These are phyloP conservation scores for Xylariaceae sp. DNA, from an alignment of 2,329 filamentous ascomycete species.

Conservation along the genomic window DNA sequence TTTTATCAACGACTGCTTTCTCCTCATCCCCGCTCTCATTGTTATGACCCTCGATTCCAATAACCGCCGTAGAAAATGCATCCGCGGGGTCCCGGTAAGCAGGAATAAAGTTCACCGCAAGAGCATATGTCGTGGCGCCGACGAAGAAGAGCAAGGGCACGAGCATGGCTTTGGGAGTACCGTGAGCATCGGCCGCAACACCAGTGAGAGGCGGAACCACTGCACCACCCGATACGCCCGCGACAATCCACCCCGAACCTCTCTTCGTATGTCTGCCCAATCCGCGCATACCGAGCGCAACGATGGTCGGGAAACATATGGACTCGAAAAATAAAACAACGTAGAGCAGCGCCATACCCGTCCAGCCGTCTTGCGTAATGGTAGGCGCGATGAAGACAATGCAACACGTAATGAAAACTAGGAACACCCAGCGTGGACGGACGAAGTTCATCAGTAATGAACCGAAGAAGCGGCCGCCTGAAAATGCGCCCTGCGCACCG, in stretches of 20 bases:
- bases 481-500: constrained; percentile 67
- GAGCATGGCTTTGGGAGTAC: constrained; percentile 58
- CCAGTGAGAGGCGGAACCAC: constrained; percentile 68
- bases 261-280: constrained; percentile 72
- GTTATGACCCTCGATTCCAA: constrained; percentile 32
- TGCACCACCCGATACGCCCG: constrained; percentile 66
- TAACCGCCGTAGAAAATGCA: constrained; percentile 42
- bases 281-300: constrained; percentile 69
- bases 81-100: constrained; percentile 59
- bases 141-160: constrained; percentile 59
- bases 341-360: constrained; percentile 57
- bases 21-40: constrained; percentile 23
- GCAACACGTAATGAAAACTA: constrained; percentile 57
- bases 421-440: constrained; percentile 61
- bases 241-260: constrained; percentile 66
- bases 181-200: constrained; percentile 56
- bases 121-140: constrained; percentile 49
- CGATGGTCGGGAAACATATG: constrained; percentile 76
- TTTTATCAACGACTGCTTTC: constrained; percentile 15
- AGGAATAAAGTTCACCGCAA: constrained; percentile 61
- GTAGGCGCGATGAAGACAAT: constrained; percentile 56
- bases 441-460: constrained; percentile 60
- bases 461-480: constrained; percentile 65
- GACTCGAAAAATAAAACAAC: constrained; percentile 72
- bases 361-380: constrained; percentile 42